Percentiles rank a stretch among this genome's conserved stretches.
phyloP scores from a whole-genome alignment of 1,139 yeast species.

The Arxiozyma slooffiae region DNA sequence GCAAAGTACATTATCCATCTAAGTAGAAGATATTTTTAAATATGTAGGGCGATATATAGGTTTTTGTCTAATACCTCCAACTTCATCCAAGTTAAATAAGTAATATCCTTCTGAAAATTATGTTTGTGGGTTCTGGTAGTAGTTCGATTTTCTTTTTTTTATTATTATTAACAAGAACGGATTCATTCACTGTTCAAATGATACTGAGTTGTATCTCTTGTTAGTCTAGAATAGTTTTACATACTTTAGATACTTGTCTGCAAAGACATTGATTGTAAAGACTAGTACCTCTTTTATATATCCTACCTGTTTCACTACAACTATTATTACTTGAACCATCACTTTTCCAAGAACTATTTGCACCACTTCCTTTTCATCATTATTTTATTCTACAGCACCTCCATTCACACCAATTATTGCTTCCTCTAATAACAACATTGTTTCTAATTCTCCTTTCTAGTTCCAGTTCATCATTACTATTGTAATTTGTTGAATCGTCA shows the following conservation, averaged over 20 bases:
- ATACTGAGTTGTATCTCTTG: constrained; percentile 36
- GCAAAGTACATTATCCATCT: constrained; percentile 4
- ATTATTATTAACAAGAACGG: constrained; percentile 1
- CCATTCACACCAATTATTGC: neutral
- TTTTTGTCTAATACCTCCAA: constrained; percentile 3
- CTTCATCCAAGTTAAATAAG: constrained; percentile 5
- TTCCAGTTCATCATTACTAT: neutral
- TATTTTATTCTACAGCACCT: neutral
- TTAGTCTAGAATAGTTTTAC: constrained; percentile 34
- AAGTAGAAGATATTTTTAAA: constrained; percentile 5
- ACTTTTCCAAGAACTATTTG: no score
- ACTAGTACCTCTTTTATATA: neutral
- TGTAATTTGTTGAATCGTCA: neutral
- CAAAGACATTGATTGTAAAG: neutral
- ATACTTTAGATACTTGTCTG: constrained; percentile 6
- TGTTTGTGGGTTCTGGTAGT: neutral
- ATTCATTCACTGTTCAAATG: constrained; percentile 17
- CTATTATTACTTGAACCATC: no score
- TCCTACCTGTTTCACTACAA: neutral
- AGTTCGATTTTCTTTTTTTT: neutral
- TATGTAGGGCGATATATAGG: constrained; percentile 1
- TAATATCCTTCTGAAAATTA: neutral
- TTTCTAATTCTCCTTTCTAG: neutral
- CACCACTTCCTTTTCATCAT: neutral
- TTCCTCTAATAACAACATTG: neutral